Evolutionary conservation across 768 basidiomycete species (phyloP).

Genomic region (Asterophora lycoperdoides): DNA sequence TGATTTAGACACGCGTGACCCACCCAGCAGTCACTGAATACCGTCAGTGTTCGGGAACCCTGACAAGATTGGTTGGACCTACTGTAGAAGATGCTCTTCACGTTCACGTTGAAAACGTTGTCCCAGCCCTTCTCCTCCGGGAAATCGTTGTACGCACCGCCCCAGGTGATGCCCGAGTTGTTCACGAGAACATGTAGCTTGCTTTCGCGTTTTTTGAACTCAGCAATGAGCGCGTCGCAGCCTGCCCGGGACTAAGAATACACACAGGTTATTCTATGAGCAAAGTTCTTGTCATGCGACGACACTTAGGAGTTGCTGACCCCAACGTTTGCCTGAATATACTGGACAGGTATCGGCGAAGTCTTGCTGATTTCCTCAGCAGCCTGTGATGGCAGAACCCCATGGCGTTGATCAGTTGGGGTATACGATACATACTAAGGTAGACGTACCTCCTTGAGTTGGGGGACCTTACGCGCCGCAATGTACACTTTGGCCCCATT

Average conservation of each 20-base stretch:
- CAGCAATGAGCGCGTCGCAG: constrained; percentile 64
- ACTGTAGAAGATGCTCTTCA: constrained; percentile 85
- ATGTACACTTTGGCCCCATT: constrained; percentile 91
- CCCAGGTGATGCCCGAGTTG: constrained; percentile 82
- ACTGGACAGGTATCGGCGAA: constrained; percentile 59
- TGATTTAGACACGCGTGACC: constrained; percentile 4
- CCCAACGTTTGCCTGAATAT: constrained; percentile 69
- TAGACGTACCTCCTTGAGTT: constrained; percentile 63
- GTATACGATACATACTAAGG: background rate
- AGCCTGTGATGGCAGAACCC: constrained; percentile 29
- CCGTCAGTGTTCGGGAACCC: background rate
- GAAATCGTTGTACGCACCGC: constrained; percentile 61
- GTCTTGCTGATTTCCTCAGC: constrained; percentile 56
- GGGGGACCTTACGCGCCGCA: constrained; percentile 76
- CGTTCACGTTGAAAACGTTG: constrained; percentile 75
- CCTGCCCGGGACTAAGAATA: constrained; percentile 63
- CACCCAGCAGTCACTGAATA: constrained; percentile 50
- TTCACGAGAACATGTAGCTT: constrained; percentile 82
- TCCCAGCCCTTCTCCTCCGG: constrained; percentile 88
- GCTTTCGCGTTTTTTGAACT: constrained; percentile 63
- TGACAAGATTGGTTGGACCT: constrained; percentile 20
- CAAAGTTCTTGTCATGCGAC: background rate
- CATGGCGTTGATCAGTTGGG: too few relatives aligned
- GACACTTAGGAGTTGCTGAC: constrained; percentile 39
- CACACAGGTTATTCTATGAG: background rate